phyloP scores from a whole-genome alignment of 306 rosid species.

The Casuarina glauca region DNA sequence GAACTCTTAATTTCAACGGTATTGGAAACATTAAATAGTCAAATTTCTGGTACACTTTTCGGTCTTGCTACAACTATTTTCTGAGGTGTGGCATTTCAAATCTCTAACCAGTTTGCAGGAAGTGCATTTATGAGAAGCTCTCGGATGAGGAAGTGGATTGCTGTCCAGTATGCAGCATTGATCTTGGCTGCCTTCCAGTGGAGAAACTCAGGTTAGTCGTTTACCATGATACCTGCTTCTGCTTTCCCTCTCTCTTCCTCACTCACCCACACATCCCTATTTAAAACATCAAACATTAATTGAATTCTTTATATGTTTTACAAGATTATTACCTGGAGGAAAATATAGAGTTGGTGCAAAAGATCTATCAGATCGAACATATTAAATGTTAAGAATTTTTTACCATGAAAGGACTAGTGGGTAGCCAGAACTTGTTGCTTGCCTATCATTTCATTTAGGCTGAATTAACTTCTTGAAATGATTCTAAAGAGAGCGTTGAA shows the following conservation, averaged over 20 bases:
- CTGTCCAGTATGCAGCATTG: slow-evolving; percentile 90
- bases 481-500: not conserved
- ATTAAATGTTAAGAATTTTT: not conserved
- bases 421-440: not conserved
- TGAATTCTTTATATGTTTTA: not conserved
- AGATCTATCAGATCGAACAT: not conserved
- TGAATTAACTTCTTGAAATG: not conserved
- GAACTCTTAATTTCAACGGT: not conserved
- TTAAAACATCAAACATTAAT: not conserved
- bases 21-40: not conserved
- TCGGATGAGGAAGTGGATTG: slow-evolving; percentile 81
- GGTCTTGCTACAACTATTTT: slow-evolving; percentile 18
- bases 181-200: slow-evolving; percentile 81
- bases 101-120: slow-evolving; percentile 82
- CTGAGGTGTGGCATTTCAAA: slow-evolving; percentile 27
- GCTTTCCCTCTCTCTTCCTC: not conserved
- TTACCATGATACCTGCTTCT: slow-evolving; percentile 1
- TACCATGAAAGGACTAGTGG: not conserved
- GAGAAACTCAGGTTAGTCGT: slow-evolving; percentile 83
- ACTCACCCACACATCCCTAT: too few species aligned
- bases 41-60: not conserved
- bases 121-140: slow-evolving; percentile 76
- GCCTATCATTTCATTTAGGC: not conserved
- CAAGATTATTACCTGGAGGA: not conserved
- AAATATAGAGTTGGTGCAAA: slow-evolving; percentile 2